Evolutionary conservation across 306 rosid genomes (phyloP), one percentile per base, ranked within the genome.

Genomic region (Cicer cuneatum): DNA sequence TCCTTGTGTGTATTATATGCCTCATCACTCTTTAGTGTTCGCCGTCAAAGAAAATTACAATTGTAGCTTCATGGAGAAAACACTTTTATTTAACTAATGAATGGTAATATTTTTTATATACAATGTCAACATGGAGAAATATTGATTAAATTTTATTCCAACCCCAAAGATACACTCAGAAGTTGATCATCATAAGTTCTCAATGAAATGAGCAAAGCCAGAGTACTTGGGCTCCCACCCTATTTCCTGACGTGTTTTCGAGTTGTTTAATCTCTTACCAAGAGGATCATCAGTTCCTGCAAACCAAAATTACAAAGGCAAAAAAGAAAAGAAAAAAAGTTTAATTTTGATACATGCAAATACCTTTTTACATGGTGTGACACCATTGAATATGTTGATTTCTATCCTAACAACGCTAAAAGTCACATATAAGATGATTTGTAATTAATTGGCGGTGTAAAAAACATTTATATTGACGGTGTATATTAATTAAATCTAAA

Each of bases 141-240:
- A 72, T 10, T 11, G 52, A 33, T 10, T 21, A 29, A 35, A 69
- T 33, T 33, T 53, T 5, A 42, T 70, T 58, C 54, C 49, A 75
- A 70, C 74, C 39, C 33, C 71, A 73, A 73, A 59, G 70, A 61
- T 72, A 39, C 18, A 70, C 29, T 48, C 62, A 41, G 40, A 29
- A 60, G 8, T 13, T 46, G 40, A 4, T 43, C 19, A 59, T 88
- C 83, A 76, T 21, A 90, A 39, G 82, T 78, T 87, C 78, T 85
- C 97, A 39, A 92, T 90, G 78, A 88, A 94, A 75, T 82, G 80
- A 35, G 87, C 39, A 56, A 94, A 94, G 78, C 96, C 90, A 8
- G 89, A 67, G 87, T 90, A 92, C 86, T 87, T 94, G 1, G 99
- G 97, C 81, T 89, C 93, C 99, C 99, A 94, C n/a, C 95, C 96